phyloP scores from a whole-genome alignment of 169 alveolate species.

The Miamiensis avidus region DNA sequence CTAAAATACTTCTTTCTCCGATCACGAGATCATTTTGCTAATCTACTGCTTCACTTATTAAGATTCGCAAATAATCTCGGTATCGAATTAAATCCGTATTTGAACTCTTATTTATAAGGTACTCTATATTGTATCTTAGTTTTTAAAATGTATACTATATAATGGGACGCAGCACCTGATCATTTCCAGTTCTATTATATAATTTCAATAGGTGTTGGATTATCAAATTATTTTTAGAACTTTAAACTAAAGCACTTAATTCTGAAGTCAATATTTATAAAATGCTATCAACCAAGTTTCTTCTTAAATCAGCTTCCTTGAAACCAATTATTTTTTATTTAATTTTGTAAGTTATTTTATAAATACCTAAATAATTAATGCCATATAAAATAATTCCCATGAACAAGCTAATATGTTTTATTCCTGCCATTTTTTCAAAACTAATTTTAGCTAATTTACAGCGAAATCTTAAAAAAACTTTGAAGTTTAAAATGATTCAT shows the following conservation, averaged over 20 bases:
- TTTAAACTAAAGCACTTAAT: slow-evolving; percentile 22
- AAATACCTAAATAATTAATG: slow-evolving; percentile 9
- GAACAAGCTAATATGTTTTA: slow-evolving; percentile 46
- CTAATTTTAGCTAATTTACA: slow-evolving; percentile 25
- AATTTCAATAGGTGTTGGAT: slow-evolving; percentile 18
- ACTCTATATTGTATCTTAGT: slow-evolving; percentile 18
- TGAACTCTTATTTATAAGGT: slow-evolving; percentile 20
- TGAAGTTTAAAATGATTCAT: slow-evolving; percentile 4
- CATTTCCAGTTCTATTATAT: slow-evolving; percentile 6
- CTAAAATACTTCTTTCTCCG: slow-evolving; percentile 1
- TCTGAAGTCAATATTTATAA: slow-evolving; percentile 39
- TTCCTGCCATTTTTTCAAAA: slow-evolving; percentile 43
- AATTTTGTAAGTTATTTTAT: too few species aligned
- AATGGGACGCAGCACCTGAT: not conserved
- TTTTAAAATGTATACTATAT: slow-evolving; percentile 16
- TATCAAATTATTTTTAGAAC: slow-evolving; percentile 27
- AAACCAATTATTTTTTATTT: not conserved
- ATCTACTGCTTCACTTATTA: slow-evolving; percentile 43
- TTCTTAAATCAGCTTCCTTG: slow-evolving; percentile 38
- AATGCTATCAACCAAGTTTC: slow-evolving; percentile 39
- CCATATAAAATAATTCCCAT: slow-evolving; percentile 50
- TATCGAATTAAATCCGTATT: slow-evolving; percentile 33
- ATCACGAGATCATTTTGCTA: slow-evolving; percentile 21
- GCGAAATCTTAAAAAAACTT: slow-evolving; percentile 24
- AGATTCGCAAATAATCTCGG: slow-evolving; percentile 27